A percentile compares a stretch with the other conserved stretches of the same genome.
Evolutionary conservation across 257 asterid species (phyloP).

Genomic region (Ballota nigra): DNA sequence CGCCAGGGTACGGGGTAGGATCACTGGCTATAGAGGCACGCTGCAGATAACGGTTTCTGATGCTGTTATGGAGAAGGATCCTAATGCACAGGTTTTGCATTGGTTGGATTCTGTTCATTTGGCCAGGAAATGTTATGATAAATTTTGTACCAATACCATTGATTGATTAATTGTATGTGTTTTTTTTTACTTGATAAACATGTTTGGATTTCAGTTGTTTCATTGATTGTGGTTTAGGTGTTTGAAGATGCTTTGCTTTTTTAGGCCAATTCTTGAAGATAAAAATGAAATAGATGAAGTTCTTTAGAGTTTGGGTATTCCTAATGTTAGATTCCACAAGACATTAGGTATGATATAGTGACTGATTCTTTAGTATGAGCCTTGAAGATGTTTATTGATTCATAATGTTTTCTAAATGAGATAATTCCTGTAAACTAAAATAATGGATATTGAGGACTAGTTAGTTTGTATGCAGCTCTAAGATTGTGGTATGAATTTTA

Average conservation of each 20-base stretch:
- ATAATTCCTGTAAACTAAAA: background rate
- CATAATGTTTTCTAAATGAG: background rate
- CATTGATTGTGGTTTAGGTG: background rate
- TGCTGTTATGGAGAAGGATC: conserved; percentile 63
- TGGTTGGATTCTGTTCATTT: conserved; percentile 42
- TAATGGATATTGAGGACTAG: background rate
- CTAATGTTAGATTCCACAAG: too few species aligned
- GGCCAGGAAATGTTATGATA: conserved; percentile 36
- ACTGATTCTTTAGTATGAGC: background rate
- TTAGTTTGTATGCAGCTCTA: too few species aligned
- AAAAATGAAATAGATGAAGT: background rate
- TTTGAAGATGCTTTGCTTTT: background rate
- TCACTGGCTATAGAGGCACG: conserved; percentile 48
- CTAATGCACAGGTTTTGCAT: conserved; percentile 74
- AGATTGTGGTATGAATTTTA: too few species aligned
- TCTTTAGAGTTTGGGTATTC: background rate
- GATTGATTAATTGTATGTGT: conserved; percentile 13
- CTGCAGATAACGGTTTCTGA: conserved; percentile 77
- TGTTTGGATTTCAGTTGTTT: background rate
- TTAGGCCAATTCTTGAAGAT: background rate
- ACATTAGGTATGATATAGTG: too few species aligned
- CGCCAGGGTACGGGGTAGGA: conserved; percentile 75
- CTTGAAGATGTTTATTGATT: background rate
- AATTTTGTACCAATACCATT: background rate
- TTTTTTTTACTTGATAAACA: background rate